Percentiles rank a stretch among this genome's conserved stretches.
Conservation (phyloP, 495 filamentous ascomycete species). For the Apodospora peruviana region DNA sequence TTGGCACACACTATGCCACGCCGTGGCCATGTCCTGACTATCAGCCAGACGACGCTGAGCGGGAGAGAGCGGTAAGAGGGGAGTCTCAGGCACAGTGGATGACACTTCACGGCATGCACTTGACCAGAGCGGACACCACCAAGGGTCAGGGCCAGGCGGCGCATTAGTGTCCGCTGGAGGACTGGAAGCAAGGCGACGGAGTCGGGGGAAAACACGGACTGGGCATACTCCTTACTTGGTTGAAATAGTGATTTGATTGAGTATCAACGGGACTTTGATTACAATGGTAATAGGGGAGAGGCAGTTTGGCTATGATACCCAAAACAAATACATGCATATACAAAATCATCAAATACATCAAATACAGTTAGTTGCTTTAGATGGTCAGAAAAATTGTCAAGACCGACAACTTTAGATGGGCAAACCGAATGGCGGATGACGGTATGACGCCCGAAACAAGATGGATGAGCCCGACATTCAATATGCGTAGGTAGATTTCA, state of each 20-base stretch:
- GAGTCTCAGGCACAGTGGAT: conserved; percentile 8
- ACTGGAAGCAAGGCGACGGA: not conserved
- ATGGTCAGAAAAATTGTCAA: too few relatives aligned
- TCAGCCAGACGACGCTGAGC: conserved; percentile 2
- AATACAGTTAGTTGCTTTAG: too few relatives aligned
- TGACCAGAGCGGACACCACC: not conserved
- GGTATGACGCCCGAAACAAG: not conserved
- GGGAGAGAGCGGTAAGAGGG: not conserved
- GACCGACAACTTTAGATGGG: too few relatives aligned
- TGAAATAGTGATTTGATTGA: not conserved
- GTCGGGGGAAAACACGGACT: not conserved
- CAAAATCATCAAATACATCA: too few relatives aligned
- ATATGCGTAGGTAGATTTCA: too few relatives aligned
- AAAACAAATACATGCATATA: too few relatives aligned
- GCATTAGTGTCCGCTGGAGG: too few relatives aligned
- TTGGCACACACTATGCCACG: conserved; percentile 5
- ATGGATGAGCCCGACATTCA: too few relatives aligned
- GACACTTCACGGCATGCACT: conserved; percentile 1
- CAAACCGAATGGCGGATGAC: too few relatives aligned
- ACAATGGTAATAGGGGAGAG: too few relatives aligned
- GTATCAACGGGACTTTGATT: too few relatives aligned
- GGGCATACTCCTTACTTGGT: not conserved
- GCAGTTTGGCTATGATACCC: too few relatives aligned
- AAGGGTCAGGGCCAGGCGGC: not conserved
- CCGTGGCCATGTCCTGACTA: conserved; percentile 1